Base-by-base conservation (phyloP, 176 grass and related monocot species). In the Carex pumila region DNA sequence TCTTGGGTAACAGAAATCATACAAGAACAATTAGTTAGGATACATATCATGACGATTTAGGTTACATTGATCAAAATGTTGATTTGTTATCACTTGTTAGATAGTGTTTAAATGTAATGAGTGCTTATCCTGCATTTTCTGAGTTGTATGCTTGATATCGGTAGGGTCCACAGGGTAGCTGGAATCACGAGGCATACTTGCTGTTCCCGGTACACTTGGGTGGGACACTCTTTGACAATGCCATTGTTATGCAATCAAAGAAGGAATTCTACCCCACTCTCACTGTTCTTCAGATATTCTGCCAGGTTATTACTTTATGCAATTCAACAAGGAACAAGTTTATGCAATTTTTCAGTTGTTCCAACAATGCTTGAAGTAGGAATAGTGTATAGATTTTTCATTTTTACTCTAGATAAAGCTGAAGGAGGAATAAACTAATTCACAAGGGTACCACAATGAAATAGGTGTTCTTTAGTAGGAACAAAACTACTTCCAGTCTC, bases 141-240 rank as follows among this genome's bases (percentile, higher is more conserved):
- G 61, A 66, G 47, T 69, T 32, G 37, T 53, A 68, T 85, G n/a
- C 82, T 70, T 91, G 47, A 84, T 86, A 86, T 61, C 47, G 85
- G 82, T 88, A 97, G 94, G 87, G 41, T 88, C 78, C 76, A 88
- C 89, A 93, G 87, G 89, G 85, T 84, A 92, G 90, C 64, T 92
- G 85, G 90, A 98, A 81, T 81, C 90, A 94, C 84, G 95, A 98
- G 94, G 95, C 92, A 5, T 98, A 94, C 80, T 88, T 98, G 47
- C 83, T 98, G 50, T 98, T 98, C 86, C 92, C 95, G 7, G 89
- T 98, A 71, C 83, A 95, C 87, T 79, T 98, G 79, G 92, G 94
- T 89, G 95, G 95, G 62, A 98, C 95, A 60, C 89, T 98, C 81
- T 94, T 98, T 12, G 95, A 98, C 50, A 89, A 89, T 72, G 82